Evolutionary conservation across 345 rosid species (phyloP).

Genomic region (Salix viminalis): DNA sequence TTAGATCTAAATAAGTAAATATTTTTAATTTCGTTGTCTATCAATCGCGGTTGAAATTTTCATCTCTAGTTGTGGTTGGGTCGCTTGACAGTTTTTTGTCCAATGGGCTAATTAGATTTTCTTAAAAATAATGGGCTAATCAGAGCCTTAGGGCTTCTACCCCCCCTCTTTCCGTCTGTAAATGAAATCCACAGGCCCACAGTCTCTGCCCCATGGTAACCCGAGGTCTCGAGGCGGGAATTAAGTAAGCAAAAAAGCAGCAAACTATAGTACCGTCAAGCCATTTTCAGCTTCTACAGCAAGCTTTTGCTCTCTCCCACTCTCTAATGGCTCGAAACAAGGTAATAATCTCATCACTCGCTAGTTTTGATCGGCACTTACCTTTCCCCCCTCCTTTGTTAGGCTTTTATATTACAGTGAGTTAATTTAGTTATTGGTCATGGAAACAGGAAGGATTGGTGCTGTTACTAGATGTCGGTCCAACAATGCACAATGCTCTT

Average conservation of each 20-base stretch:
- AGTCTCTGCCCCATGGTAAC: background rate
- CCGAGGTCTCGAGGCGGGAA: constrained; percentile 32
- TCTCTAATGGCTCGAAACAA: constrained; percentile 65
- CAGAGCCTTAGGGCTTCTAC: background rate
- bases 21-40: too few species aligned
- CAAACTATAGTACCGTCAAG: background rate
- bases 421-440: background rate
- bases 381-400: background rate
- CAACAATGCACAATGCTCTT: constrained; percentile 65
- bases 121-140: too few species aligned
- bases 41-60: too few species aligned
- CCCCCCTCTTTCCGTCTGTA: background rate
- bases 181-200: background rate
- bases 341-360: constrained; percentile 27
- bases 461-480: constrained; percentile 80
- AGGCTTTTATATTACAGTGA: background rate
- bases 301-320: constrained; percentile 20
- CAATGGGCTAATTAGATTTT: background rate
- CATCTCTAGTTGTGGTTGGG: too few species aligned
- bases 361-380: background rate
- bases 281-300: constrained; percentile 20
- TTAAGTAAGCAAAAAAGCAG: background rate
- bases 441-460: constrained; percentile 65
- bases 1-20: too few species aligned
- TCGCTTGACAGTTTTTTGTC: background rate